A percentile compares a stretch with the other conserved stretches of the same genome.
Conservation (phyloP, 305 asterid species). For the Fraxinus albicans region DNA sequence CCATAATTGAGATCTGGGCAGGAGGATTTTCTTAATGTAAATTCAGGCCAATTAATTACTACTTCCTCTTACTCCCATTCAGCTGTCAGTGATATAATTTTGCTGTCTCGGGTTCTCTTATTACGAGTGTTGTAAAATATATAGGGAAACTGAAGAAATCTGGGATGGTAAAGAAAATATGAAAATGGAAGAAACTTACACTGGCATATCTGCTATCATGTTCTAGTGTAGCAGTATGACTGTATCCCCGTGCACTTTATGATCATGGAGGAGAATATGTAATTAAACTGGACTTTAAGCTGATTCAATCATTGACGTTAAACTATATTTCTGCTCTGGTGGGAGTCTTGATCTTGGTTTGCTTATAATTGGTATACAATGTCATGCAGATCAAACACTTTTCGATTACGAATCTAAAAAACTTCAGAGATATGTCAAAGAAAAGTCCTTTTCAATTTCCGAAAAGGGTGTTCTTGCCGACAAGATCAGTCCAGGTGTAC, state of each 20-base stretch:
- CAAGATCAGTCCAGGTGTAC: constrained; percentile 77
- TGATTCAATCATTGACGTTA: neutral
- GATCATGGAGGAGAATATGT: too few species aligned
- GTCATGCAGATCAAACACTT: constrained; percentile 61
- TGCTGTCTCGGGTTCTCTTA: neutral
- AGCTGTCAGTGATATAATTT: neutral
- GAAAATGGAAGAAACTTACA: neutral
- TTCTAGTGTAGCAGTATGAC: too few species aligned
- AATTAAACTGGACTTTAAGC: neutral
- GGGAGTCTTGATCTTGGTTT: constrained; percentile 13
- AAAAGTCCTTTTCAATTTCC: constrained; percentile 66
- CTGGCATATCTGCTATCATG: neutral
- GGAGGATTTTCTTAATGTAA: neutral
- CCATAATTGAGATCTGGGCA: neutral
- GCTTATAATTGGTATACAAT: constrained; percentile 22
- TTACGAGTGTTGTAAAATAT: neutral
- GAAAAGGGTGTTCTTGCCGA: constrained; percentile 79
- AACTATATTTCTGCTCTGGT: constrained; percentile 5
- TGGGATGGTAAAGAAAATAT: neutral
- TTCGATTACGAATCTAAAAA: constrained; percentile 77
- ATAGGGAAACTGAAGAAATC: neutral
- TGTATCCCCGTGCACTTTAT: too few species aligned
- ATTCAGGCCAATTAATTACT: neutral
- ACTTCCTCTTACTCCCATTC: neutral
- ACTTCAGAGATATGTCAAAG: constrained; percentile 86